Evolutionary conservation across 768 basidiomycete species (phyloP), one percentile per base, ranked within the genome.

Genomic region (Mycena leptocephala): DNA sequence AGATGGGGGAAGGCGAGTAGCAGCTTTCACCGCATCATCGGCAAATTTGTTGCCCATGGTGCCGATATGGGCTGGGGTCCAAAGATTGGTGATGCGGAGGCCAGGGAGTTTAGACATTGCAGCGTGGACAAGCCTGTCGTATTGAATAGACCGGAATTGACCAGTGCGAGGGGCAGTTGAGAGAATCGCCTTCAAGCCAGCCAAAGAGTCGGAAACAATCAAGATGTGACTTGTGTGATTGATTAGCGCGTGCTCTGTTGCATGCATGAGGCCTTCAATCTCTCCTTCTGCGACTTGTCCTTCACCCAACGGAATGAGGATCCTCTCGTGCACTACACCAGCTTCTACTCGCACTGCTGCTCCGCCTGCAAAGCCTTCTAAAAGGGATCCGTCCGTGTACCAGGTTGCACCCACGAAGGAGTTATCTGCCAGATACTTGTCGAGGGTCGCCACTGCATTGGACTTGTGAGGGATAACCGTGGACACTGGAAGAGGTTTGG

Each of bases 41-140:
- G n/a, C n/a, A n/a, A n/a, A n/a, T n/a, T n/a, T n/a, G n/a, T n/a
- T n/a, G n/a, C n/a, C n/a, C n/a, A n/a, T n/a, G n/a, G n/a, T 69
- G 8, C 67, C 67, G 26, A 70, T 48, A 35, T 70, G 70, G 7
- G 70, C 70, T 1, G 70, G 70, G 3, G 70, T 70, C 70, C 70
- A 70, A 8, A 70, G 58, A 41, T 61, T 70, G 39, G 24, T 61
- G 20, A 70, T 70, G 20, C 28, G 56, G 3, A 70, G 46, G 24
- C 7, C 35, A 16, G 70, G 70, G 22, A 46, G 28, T 20, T 22
- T n/a, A 2, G 1, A 4, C 20, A 43, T 18, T 1, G 68, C 53
- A 0, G 9, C 24, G 5, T 37, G 41, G 11, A 66, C 48, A 3
- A 66, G 30, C 32, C 20, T 22, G 48, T 70, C 70, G 32, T 61